phyloP scores from a whole-genome alignment of 2,329 filamentous ascomycete genomes.

The Xylariales sp. region DNA sequence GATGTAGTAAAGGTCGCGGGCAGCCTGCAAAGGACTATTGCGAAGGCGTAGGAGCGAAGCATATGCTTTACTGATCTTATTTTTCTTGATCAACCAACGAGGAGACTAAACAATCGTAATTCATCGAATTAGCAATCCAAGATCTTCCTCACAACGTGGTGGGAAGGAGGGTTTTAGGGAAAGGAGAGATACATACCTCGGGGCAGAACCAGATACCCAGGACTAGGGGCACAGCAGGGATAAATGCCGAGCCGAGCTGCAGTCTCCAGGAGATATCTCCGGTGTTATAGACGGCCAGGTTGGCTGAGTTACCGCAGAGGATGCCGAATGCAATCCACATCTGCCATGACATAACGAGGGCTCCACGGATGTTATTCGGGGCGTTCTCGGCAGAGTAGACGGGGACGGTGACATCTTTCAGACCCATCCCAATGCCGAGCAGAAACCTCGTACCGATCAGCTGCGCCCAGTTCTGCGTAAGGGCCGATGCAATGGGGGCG shows the following conservation, averaged over 20 bases:
- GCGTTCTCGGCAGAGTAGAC: slow-evolving; percentile 50
- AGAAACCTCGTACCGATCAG: slow-evolving; percentile 53
- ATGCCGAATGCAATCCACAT: slow-evolving; percentile 58
- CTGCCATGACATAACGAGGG: slow-evolving; percentile 52
- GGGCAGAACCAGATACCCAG: slow-evolving; percentile 56
- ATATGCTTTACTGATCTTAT: slow-evolving; percentile 49
- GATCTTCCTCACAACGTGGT: no score
- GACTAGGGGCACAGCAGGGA: slow-evolving; percentile 59
- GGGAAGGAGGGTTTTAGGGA: no score
- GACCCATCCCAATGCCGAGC: slow-evolving; percentile 58
- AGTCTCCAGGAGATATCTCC: slow-evolving; percentile 59
- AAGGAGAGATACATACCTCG: no score
- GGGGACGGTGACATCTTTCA: slow-evolving; percentile 44
- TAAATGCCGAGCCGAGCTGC: slow-evolving; percentile 60
- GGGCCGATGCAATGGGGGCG: slow-evolving; percentile 55
- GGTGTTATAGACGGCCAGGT: slow-evolving; percentile 57
- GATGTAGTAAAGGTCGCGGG: slow-evolving; percentile 55
- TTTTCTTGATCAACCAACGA: slow-evolving; percentile 63
- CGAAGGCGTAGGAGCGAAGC: slow-evolving; percentile 51
- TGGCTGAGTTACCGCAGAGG: slow-evolving; percentile 62
- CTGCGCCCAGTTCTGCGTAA: slow-evolving; percentile 55
- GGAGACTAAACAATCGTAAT: slow-evolving; percentile 52
- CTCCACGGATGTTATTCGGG: slow-evolving; percentile 47
- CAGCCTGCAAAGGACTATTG: slow-evolving; percentile 55
- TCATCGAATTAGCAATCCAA: no score